Conservation (phyloP, 2,329 filamentous ascomycete species). For the Sphaerulina vaccinii region DNA sequence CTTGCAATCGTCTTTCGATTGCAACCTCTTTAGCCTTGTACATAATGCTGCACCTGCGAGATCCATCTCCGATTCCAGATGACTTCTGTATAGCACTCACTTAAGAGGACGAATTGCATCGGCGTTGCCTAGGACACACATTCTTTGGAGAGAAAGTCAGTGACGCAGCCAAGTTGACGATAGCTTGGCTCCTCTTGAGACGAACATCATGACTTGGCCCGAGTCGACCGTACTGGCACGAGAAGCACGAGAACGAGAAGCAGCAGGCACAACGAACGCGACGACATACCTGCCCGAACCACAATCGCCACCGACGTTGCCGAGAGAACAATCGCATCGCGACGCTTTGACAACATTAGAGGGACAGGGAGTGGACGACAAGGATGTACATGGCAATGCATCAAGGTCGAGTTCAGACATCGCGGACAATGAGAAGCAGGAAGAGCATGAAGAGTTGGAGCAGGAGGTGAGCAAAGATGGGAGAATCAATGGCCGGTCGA, state of each 20-base stretch:
- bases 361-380: not conserved
- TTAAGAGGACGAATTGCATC: not conserved
- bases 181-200: not conserved
- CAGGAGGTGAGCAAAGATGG: constrained; percentile 21
- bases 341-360: not conserved
- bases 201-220: constrained; percentile 5
- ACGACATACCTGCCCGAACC: constrained; percentile 2
- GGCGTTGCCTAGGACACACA: not conserved
- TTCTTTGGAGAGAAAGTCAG: not conserved
- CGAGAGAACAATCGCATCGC: not conserved
- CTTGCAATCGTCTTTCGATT: too few species aligned
- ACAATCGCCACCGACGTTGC: not conserved
- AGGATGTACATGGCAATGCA: not conserved
- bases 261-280: not conserved
- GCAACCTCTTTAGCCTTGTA: too few species aligned
- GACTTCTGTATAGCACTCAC: not conserved
- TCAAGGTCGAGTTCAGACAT: constrained; percentile 13
- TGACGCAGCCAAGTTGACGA: not conserved
- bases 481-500: constrained; percentile 32
- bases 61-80: not conserved
- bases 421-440: constrained; percentile 20
- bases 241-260: too few species aligned
- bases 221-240: not conserved
- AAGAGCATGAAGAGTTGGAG: constrained; percentile 21
- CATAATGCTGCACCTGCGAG: too few species aligned